A percentile compares a stretch with the other conserved stretches of the same genome.
Evolutionary conservation across 345 rosid genomes (phyloP).

Genomic region (Gossypium rotundifolium): DNA sequence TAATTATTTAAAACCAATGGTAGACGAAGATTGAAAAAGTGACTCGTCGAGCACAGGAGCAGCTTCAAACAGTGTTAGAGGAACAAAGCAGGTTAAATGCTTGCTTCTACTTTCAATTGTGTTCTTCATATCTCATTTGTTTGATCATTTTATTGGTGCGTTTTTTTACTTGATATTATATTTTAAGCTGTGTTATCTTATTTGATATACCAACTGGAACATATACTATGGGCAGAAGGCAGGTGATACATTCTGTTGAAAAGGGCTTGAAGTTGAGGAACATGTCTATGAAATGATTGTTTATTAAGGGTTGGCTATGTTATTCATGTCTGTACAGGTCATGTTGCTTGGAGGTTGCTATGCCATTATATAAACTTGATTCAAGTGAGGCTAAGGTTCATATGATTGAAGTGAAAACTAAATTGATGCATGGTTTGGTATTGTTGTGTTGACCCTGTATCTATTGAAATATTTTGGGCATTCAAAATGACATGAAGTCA

Average conservation of each 20-base stretch:
- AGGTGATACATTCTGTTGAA: not conserved
- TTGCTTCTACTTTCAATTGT: constrained; percentile 10
- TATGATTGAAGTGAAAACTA: not conserved
- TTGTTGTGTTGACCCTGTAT: not conserved
- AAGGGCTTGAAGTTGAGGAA: not conserved
- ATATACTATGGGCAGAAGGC: not conserved
- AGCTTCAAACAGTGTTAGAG: constrained; percentile 87
- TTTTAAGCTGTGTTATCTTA: not conserved
- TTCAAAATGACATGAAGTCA: not conserved
- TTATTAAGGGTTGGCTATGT: not conserved
- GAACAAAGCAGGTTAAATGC: constrained; percentile 79
- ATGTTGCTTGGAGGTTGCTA: not conserved
- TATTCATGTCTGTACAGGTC: not conserved
- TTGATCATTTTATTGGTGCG: not conserved
- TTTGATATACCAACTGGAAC: not conserved
- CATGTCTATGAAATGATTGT: not conserved
- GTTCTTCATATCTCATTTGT: constrained; percentile 6
- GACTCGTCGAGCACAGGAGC: constrained; percentile 96
- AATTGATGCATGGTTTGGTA: not conserved
- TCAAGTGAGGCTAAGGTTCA: not conserved
- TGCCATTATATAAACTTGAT: not conserved
- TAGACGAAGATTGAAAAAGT: constrained; percentile 93
- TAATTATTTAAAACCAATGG: constrained; percentile 15
- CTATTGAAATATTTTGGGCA: not conserved
- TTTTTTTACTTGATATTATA: not conserved